Percentiles rank a stretch among this genome's conserved stretches.
Conservation (phyloP, 768 basidiomycete genomes). For the Calvatia gigantea region DNA sequence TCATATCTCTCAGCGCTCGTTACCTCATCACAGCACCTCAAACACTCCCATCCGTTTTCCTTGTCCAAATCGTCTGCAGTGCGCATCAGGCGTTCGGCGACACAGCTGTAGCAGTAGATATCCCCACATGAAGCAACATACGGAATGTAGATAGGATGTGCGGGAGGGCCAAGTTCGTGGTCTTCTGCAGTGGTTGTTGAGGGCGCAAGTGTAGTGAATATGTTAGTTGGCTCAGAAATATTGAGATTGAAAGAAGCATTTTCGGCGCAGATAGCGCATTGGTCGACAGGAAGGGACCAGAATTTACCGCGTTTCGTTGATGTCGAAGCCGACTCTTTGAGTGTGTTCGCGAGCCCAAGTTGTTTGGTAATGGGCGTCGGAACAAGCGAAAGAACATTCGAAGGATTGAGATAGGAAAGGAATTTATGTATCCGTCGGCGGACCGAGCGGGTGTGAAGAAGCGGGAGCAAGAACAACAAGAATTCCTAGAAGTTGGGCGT, state of each 20-base stretch:
- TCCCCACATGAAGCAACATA: slow-evolving; percentile 85
- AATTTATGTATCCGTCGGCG: slow-evolving; percentile 51
- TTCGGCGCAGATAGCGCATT: slow-evolving; percentile 90
- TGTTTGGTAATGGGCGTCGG: slow-evolving; percentile 18
- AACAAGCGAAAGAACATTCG: slow-evolving; percentile 26
- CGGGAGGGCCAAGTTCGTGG: slow-evolving; percentile 41
- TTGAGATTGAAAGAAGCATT: slow-evolving; percentile 62
- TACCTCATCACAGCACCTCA: slow-evolving; percentile 72
- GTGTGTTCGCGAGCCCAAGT: slow-evolving; percentile 6
- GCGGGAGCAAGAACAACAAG: slow-evolving; percentile 85
- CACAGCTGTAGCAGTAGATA: slow-evolving; percentile 91
- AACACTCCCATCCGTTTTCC: slow-evolving; percentile 71
- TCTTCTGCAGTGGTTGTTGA: slow-evolving; percentile 16
- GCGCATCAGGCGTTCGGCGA: slow-evolving; percentile 78
- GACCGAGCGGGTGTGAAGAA: slow-evolving; percentile 67
- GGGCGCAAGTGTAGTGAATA: slow-evolving; percentile 32
- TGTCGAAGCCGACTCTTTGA: background rate
- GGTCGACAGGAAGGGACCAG: slow-evolving; percentile 61
- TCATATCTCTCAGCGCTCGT: slow-evolving; percentile 59
- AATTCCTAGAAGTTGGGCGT: slow-evolving; percentile 69
- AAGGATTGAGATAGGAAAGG: slow-evolving; percentile 25
- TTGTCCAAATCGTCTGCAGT: slow-evolving; percentile 63
- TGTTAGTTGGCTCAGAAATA: slow-evolving; percentile 48
- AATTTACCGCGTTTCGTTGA: slow-evolving; percentile 53
- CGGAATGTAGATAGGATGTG: slow-evolving; percentile 72